Conservation (phyloP, 148 eudicot species). For the Rhododendron griersonianum region DNA sequence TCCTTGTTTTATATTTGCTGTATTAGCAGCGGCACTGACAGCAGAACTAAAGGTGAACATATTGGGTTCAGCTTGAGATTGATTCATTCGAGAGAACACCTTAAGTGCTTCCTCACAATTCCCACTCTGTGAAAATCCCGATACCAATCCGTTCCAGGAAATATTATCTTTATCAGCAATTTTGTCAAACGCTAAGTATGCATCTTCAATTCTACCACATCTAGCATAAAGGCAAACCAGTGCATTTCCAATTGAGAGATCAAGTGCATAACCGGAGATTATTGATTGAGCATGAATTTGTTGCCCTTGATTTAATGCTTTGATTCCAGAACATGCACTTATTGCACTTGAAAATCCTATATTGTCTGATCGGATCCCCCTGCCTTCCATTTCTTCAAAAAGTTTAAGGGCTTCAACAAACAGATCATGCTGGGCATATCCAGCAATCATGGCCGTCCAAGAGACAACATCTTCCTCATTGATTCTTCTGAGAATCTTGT, state of each 20-base stretch:
- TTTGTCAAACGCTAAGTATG: constrained; percentile 61
- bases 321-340: constrained; percentile 86
- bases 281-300: constrained; percentile 82
- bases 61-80: constrained; percentile 59
- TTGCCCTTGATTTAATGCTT: constrained; percentile 70
- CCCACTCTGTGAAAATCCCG: constrained; percentile 85
- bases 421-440: constrained; percentile 70
- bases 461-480: constrained; percentile 40
- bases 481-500: constrained; percentile 61
- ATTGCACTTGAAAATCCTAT: constrained; percentile 86
- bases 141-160: constrained; percentile 82
- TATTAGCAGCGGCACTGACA: constrained; percentile 84
- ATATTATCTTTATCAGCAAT: constrained; percentile 57
- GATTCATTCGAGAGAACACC: constrained; percentile 64
- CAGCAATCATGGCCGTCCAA: constrained; percentile 58
- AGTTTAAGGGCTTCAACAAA: constrained; percentile 64
- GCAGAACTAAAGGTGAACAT: constrained; percentile 72
- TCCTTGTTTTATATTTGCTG: constrained; percentile 66
- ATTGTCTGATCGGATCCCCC: constrained; percentile 63
- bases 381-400: constrained; percentile 67
- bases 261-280: constrained; percentile 61
- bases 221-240: constrained; percentile 70
- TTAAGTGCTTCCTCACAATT: constrained; percentile 64
- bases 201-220: constrained; percentile 72
- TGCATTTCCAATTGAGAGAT: constrained; percentile 68